Evolutionary conservation across 805 yeast species (phyloP).

Genomic region (Kuraishia borneana): DNA sequence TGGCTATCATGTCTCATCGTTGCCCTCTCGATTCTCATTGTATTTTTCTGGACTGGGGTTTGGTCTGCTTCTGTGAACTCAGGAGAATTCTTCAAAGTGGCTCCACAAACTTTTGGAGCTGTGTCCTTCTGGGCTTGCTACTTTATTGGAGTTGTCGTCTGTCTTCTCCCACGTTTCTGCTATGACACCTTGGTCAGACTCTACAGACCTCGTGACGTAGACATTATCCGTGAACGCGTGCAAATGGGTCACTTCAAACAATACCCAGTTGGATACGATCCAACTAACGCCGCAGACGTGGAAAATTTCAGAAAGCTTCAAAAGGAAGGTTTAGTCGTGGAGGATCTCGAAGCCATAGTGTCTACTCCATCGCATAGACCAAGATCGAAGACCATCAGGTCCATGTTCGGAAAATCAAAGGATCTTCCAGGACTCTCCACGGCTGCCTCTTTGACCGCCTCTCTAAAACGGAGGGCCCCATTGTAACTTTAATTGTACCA

Average conservation of each 20-base stretch:
- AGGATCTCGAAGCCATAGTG: neutral
- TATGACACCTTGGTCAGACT: conserved; percentile 37
- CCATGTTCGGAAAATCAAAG: too few species aligned
- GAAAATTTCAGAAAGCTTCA: conserved; percentile 8
- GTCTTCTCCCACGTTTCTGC: conserved; percentile 51
- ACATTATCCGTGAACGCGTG: conserved; percentile 56
- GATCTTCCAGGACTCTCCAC: too few species aligned
- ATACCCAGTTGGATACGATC: conserved; percentile 41
- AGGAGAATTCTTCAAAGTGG: conserved; percentile 54
- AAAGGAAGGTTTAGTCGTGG: neutral
- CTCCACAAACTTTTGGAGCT: conserved; percentile 50
- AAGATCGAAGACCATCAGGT: too few species aligned
- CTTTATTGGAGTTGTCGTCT: conserved; percentile 40
- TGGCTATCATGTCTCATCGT: conserved; percentile 47
- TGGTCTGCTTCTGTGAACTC: conserved; percentile 49
- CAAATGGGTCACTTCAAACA: conserved; percentile 37
- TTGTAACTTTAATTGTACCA: too few species aligned
- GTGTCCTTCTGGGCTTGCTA: conserved; percentile 55
- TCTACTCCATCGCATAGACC: too few species aligned
- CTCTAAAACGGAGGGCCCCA: too few species aligned
- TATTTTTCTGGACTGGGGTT: conserved; percentile 73
- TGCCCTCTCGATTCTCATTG: conserved; percentile 41
- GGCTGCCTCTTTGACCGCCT: too few species aligned
- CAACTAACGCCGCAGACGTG: conserved; percentile 28
- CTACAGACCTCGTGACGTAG: conserved; percentile 56